phyloP scores from a whole-genome alignment of 2,329 filamentous ascomycete genomes.

The Diaporthe citri region DNA sequence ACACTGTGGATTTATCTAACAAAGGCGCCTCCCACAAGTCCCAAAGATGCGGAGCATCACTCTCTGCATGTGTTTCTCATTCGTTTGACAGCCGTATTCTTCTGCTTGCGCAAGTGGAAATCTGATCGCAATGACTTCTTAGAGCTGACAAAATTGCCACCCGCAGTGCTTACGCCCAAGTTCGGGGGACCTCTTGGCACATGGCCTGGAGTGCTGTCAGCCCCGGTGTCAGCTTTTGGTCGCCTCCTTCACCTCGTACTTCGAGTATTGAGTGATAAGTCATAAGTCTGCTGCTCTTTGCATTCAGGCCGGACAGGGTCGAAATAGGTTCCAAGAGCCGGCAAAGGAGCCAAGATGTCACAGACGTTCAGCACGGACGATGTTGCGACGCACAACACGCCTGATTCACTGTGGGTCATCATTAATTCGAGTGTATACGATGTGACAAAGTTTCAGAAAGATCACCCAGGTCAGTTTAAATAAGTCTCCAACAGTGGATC shows the following conservation, averaged over 20 bases:
- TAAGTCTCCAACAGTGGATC: neutral
- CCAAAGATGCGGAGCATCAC: neutral
- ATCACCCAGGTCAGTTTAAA: slow-evolving; percentile 78
- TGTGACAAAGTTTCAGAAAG: slow-evolving; percentile 87
- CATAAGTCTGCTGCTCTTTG: neutral
- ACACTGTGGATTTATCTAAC: too few species aligned
- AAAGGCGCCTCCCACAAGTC: neutral
- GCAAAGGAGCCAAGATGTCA: slow-evolving; percentile 72
- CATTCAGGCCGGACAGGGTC: neutral
- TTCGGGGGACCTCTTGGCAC: neutral
- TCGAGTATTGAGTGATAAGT: neutral
- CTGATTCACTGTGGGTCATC: slow-evolving; percentile 87
- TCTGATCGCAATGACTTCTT: neutral
- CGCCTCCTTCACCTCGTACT: neutral
- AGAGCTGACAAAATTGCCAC: neutral
- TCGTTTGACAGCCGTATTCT: neutral
- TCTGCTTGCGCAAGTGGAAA: neutral
- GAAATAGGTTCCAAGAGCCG: neutral
- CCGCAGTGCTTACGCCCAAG: neutral
- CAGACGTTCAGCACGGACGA: slow-evolving; percentile 87
- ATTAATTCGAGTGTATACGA: slow-evolving; percentile 98
- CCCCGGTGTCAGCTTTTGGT: neutral
- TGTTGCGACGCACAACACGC: slow-evolving; percentile 92
- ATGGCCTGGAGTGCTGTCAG: neutral
- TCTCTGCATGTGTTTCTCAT: neutral